A percentile compares a stretch with the other conserved stretches of the same genome.
Conservation (phyloP, 2,329 filamentous ascomycete species). For the Colletotrichum euphorbiae region DNA sequence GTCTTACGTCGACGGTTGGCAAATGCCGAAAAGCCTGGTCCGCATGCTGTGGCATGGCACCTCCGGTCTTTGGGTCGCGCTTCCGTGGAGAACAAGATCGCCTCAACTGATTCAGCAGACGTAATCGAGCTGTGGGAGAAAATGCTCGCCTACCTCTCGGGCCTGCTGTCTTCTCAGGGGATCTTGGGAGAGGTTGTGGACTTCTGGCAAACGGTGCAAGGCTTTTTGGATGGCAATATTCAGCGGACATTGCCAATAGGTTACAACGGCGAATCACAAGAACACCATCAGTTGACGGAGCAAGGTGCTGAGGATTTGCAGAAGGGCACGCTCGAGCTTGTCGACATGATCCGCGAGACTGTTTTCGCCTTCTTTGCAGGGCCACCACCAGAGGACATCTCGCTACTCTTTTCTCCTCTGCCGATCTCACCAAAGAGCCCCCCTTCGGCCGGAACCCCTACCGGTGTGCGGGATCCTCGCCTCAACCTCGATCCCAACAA, state of each 20-base stretch:
- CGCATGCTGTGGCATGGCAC: constrained; percentile 78
- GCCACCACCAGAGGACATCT: constrained; percentile 90
- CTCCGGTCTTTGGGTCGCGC: constrained; percentile 79
- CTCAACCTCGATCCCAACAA: constrained; percentile 85
- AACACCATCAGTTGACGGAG: constrained; percentile 82
- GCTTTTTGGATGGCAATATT: constrained; percentile 87
- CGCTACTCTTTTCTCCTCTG: constrained; percentile 84
- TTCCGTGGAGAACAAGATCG: constrained; percentile 68
- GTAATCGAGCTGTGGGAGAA: constrained; percentile 95
- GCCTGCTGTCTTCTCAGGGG: constrained; percentile 81
- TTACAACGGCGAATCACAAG: constrained; percentile 82
- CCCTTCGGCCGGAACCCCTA: constrained; percentile 60
- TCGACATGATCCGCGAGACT: constrained; percentile 83
- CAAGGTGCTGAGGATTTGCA: constrained; percentile 79
- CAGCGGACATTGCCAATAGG: constrained; percentile 84
- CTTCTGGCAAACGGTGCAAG: constrained; percentile 92
- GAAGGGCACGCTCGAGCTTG: constrained; percentile 83
- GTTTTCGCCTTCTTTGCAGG: constrained; percentile 87
- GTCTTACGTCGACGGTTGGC: constrained; percentile 86
- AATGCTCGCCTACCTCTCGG: constrained; percentile 78
- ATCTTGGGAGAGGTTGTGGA: constrained; percentile 90
- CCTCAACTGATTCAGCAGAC: constrained; percentile 80
- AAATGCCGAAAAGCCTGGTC: constrained; percentile 76
- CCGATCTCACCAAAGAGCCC: constrained; percentile 78
- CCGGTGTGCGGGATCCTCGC: constrained; percentile 74